A percentile compares a stretch with the other conserved stretches of the same genome.
These are phyloP conservation scores for Fusarium pilosicola DNA, from an alignment of 2,329 filamentous ascomycete genomes.

Conservation along the genomic window DNA sequence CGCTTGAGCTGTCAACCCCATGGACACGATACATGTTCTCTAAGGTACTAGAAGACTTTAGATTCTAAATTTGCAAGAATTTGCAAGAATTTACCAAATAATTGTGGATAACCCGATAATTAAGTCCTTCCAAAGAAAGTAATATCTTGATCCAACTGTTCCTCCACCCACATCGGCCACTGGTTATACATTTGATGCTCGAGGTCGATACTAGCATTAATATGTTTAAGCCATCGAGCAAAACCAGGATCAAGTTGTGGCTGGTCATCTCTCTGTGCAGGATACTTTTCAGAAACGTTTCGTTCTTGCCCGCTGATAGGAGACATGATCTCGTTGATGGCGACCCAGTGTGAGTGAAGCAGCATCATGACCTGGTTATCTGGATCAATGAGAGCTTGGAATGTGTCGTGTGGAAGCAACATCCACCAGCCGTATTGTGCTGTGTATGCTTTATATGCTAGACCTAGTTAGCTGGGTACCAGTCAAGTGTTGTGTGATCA, in stretches of 20 bases:
- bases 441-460: slow-evolving; percentile 62
- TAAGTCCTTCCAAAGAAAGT: slow-evolving; percentile 55
- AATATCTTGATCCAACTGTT: slow-evolving; percentile 58
- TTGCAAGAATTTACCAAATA: neutral
- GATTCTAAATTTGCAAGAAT: neutral
- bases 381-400: slow-evolving; percentile 61
- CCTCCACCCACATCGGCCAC: slow-evolving; percentile 66
- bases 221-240: slow-evolving; percentile 60
- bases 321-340: slow-evolving; percentile 64
- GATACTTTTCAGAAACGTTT: slow-evolving; percentile 45
- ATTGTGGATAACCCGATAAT: neutral
- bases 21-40: neutral
- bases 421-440: slow-evolving; percentile 68
- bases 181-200: slow-evolving; percentile 59
- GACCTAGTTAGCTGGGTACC: slow-evolving; percentile 3
- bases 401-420: slow-evolving; percentile 62
- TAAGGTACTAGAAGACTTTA: neutral
- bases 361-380: slow-evolving; percentile 58
- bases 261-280: slow-evolving; percentile 35
- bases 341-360: slow-evolving; percentile 65
- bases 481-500: neutral
- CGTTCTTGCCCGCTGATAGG: slow-evolving; percentile 57
- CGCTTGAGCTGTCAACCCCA: neutral
- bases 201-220: slow-evolving; percentile 59
- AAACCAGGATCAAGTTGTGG: slow-evolving; percentile 55